Evolutionary conservation across 2,329 filamentous ascomycete genomes (phyloP).

Genomic region (Colletotrichum graminicola): DNA sequence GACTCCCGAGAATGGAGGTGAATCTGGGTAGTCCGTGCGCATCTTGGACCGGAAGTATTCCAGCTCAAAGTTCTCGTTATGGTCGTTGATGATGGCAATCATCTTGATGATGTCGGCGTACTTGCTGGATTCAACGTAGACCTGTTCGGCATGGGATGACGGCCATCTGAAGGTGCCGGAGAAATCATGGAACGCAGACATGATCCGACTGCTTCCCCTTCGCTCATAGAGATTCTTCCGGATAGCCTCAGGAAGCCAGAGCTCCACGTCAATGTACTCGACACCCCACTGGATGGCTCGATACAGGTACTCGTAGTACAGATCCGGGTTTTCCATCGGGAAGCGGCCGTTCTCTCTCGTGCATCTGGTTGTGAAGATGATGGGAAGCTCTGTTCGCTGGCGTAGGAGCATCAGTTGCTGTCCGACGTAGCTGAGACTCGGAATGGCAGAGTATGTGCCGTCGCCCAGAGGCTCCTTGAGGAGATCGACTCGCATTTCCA

Average conservation of each 20-base stretch:
- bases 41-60: constrained; percentile 89
- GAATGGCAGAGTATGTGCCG: constrained; percentile 73
- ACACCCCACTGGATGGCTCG: constrained; percentile 90
- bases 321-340: constrained; percentile 80
- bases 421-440: constrained; percentile 86
- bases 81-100: constrained; percentile 85
- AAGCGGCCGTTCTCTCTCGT: constrained; percentile 86
- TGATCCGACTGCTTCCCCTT: constrained; percentile 84
- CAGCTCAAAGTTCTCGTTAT: constrained; percentile 90
- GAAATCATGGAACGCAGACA: constrained; percentile 93
- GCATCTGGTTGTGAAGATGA: constrained; percentile 89
- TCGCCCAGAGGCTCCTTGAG: constrained; percentile 77
- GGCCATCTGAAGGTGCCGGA: constrained; percentile 88
- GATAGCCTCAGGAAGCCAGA: constrained; percentile 86
- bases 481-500: constrained; percentile 87
- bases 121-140: constrained; percentile 78
- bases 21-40: constrained; percentile 74
- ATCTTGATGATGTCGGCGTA: constrained; percentile 92
- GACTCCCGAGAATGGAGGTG: constrained; percentile 82
- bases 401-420: constrained; percentile 88
- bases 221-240: constrained; percentile 74
- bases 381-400: constrained; percentile 87
- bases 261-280: constrained; percentile 89
- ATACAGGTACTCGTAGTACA: constrained; percentile 85
- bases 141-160: constrained; percentile 75